Conservation (phyloP, 441 rosid genomes). For the Gossypium davidsonii region DNA sequence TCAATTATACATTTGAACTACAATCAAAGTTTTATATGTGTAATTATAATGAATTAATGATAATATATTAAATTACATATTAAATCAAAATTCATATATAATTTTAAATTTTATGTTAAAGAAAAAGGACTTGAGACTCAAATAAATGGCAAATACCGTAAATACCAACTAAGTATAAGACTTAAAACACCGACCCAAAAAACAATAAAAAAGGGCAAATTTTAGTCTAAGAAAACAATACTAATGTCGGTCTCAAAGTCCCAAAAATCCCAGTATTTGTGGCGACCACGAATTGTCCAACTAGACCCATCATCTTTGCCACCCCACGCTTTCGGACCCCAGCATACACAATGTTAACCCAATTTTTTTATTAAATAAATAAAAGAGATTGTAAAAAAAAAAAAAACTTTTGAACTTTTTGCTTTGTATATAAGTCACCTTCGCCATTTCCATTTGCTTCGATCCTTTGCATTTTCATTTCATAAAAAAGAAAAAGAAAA, state of each 20-base stretch:
- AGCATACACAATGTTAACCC: background rate
- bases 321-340: slow-evolving; percentile 41
- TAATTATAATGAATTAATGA: no score
- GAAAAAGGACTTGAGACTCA: background rate
- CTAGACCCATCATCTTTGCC: slow-evolving; percentile 11
- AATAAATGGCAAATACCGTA: slow-evolving; percentile 13
- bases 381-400: background rate
- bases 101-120: background rate
- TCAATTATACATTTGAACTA: no score
- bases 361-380: background rate
- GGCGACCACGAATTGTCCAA: slow-evolving; percentile 45
- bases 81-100: no score
- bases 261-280: slow-evolving; percentile 20
- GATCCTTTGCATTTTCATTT: background rate
- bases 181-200: slow-evolving; percentile 7
- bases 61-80: no score
- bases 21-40: no score
- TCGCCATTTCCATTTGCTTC: background rate
- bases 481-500: background rate
- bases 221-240: background rate
- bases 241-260: slow-evolving; percentile 27
- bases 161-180: slow-evolving; percentile 10
- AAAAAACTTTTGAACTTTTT: slow-evolving; percentile 12
- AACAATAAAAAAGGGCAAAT: background rate
- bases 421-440: slow-evolving; percentile 17